Conservation (phyloP, 164 flowering plant species). For the Kalanchoe fedtschenkoi region DNA sequence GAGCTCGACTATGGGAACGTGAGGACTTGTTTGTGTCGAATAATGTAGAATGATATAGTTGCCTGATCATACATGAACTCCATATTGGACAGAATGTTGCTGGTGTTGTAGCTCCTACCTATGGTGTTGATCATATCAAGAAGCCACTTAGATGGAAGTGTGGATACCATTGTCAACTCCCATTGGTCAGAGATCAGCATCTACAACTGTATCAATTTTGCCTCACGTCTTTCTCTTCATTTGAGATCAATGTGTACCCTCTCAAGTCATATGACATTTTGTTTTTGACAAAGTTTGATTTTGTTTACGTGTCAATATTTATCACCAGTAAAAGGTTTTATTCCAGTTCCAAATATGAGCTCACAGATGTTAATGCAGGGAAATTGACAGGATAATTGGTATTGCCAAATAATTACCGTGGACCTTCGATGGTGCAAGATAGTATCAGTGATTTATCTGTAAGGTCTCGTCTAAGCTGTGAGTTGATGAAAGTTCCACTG, state of each 20-base stretch:
- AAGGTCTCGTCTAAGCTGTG: too few species aligned
- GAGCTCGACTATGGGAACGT: conserved; percentile 41
- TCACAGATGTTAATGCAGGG: too few species aligned
- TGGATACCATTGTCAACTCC: not conserved
- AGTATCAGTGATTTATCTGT: too few species aligned
- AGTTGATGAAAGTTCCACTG: too few species aligned
- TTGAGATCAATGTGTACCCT: not conserved
- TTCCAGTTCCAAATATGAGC: too few species aligned
- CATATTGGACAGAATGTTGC: not conserved
- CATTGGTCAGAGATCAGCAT: not conserved
- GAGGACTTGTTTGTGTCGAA: conserved; percentile 51
- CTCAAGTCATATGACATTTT: too few species aligned
- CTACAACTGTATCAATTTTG: not conserved
- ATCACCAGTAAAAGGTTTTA: too few species aligned
- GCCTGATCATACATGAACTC: not conserved
- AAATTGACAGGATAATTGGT: too few species aligned
- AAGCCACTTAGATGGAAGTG: not conserved
- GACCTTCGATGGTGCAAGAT: too few species aligned
- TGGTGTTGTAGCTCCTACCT: not conserved
- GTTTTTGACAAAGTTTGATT: too few species aligned
- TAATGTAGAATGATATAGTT: conserved; percentile 33
- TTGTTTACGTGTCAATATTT: too few species aligned
- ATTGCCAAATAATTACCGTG: too few species aligned
- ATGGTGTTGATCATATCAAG: not conserved
- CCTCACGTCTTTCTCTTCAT: not conserved